Conservation (phyloP, 192 early-diverging fungal species). For the Mortierella hygrophila region DNA sequence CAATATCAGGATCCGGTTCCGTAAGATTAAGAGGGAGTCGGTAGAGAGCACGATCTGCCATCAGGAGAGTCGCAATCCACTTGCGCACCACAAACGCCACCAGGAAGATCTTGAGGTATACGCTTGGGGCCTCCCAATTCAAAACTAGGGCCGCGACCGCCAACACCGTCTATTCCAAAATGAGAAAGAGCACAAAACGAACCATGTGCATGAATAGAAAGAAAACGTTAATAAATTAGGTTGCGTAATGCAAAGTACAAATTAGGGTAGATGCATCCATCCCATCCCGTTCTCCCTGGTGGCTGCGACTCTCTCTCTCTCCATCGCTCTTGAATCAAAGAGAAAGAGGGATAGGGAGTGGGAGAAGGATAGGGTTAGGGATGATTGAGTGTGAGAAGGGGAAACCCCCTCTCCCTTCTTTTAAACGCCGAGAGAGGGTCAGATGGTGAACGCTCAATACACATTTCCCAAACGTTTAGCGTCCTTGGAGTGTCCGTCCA, state of each 20-base stretch:
- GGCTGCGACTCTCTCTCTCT: too few species aligned
- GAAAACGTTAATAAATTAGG: too few species aligned
- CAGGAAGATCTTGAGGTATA: conserved; percentile 40
- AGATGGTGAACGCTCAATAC: neutral
- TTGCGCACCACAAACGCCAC: conserved; percentile 43
- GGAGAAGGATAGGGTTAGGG: neutral
- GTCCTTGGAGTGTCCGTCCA: neutral
- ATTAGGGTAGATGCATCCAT: too few species aligned
- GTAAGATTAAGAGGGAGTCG: conserved; percentile 30
- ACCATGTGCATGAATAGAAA: too few species aligned
- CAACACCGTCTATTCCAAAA: conserved; percentile 18
- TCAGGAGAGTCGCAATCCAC: conserved; percentile 28
- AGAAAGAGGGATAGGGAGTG: too few species aligned
- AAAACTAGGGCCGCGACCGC: conserved; percentile 17
- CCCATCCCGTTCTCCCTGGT: too few species aligned
- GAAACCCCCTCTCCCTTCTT: neutral
- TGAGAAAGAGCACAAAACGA: neutral
- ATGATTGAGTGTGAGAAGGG: neutral
- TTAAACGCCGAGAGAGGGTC: neutral
- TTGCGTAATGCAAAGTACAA: too few species aligned
- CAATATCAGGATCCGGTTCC: conserved; percentile 48
- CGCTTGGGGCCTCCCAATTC: conserved; percentile 27
- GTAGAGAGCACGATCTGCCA: conserved; percentile 44
- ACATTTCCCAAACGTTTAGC: neutral
- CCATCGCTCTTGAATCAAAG: too few species aligned